Percentiles rank a stretch among this genome's conserved stretches.
These are phyloP conservation scores for Larix sibirica DNA, from an alignment of 83 land plant genomes.

Conservation along the genomic window DNA sequence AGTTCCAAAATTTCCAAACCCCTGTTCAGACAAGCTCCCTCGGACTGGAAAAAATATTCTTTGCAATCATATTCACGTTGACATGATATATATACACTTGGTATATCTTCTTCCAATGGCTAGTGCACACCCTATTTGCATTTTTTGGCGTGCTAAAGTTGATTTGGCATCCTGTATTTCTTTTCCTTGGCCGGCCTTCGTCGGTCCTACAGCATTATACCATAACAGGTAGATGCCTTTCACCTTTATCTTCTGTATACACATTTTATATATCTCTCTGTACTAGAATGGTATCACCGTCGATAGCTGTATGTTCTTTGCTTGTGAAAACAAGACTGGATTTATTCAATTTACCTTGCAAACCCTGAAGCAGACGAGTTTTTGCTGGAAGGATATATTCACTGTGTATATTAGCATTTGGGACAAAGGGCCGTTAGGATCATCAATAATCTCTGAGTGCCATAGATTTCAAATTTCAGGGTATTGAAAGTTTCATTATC, in stretches of 20 bases:
- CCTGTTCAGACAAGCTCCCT: neutral
- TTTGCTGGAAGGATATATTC: neutral
- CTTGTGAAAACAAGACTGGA: neutral
- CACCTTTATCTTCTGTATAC: constrained; percentile 3
- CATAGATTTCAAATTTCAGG: neutral
- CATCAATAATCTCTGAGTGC: neutral
- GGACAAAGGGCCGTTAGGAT: neutral
- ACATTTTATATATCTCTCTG: neutral
- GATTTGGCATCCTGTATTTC: constrained; percentile 13
- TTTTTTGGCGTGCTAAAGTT: constrained; percentile 5
- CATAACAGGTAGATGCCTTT: neutral
- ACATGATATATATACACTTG: neutral
- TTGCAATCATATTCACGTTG: neutral
- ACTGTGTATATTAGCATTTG: neutral
- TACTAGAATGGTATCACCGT: neutral
- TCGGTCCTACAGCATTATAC: no score
- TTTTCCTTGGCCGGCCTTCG: neutral
- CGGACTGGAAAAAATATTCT: neutral
- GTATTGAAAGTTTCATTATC: neutral
- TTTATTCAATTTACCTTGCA: neutral
- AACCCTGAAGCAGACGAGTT: neutral
- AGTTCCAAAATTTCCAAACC: neutral
- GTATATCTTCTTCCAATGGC: neutral
- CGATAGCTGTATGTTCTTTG: neutral
- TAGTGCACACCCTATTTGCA: neutral